Evolutionary conservation across 2,329 filamentous ascomycete species (phyloP), one percentile per base, ranked within the genome.

Genomic region (Aciculosporium take): DNA sequence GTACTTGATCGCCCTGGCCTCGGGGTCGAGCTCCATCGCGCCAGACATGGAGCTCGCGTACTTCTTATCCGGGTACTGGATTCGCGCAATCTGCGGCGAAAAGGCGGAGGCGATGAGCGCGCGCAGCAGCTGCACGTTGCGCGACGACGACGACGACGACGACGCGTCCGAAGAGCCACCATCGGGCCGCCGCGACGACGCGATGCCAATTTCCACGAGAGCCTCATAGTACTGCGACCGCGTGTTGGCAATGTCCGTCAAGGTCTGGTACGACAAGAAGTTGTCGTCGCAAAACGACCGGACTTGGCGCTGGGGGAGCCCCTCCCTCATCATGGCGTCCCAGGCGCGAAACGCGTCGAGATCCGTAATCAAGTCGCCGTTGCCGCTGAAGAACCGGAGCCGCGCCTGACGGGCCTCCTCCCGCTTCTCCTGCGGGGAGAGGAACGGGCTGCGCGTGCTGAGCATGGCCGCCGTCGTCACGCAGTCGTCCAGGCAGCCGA

Each of bases 41-140:
- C 91, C 91, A 1, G 85, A 84, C 48, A 93, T 76, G 2, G 84
- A 86, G 28, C 80, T 78, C 10, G 84, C 84, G 60, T 93, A 98
- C 60, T 95, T 96, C 67, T 94, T 94, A 63, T 94, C 86, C 0
- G 91, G 91, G 51, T 95, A 85, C 49, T 87, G 81, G 56, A 98
- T 94, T 40, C 88, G 78, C 12, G 87, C 87, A 48, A 95, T 78
- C 61, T 96, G 89, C 0, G 91, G 91, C 24, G 77, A 74, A 58
- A 86, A 85, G 3, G 82, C 78, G 3, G 79, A 80, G 4, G 81
- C 81, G 21, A 84, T 73, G 20, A 87, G 64, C 1, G 81, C 81
- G 18, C 81, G 76, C 17, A 86, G 64, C 21, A 87, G 69, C 12
- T 69, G 59, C 15, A 57, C 55, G 9, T 63, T 64, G 8, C 56